A percentile compares a stretch with the other conserved stretches of the same genome.
Evolutionary conservation across 148 eudicot genomes (phyloP).

Genomic region (Cornus florida): DNA sequence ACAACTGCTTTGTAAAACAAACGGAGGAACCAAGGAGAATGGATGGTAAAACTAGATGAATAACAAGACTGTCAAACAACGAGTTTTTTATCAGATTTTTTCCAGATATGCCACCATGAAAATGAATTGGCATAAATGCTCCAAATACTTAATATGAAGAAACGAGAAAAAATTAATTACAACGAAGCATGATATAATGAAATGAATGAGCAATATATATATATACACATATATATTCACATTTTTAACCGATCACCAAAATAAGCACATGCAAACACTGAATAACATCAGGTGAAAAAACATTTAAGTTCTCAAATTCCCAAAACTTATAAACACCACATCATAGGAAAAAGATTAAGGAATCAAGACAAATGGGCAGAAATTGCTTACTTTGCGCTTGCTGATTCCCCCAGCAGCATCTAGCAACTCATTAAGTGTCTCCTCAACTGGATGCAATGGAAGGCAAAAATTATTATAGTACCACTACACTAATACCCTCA

Average conservation of each 20-base stretch:
- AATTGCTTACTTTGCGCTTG: constrained; percentile 70
- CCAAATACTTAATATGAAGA: neutral
- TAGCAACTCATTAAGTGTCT: constrained; percentile 81
- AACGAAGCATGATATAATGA: neutral
- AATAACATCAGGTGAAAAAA: neutral
- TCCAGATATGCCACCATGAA: neutral
- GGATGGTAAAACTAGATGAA: neutral
- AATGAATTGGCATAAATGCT: neutral
- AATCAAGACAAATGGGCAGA: neutral
- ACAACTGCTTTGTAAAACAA: neutral
- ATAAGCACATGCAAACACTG: neutral
- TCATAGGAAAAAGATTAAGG: neutral
- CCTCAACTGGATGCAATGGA: constrained; percentile 63
- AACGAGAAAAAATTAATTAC: neutral
- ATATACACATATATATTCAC: too few species aligned
- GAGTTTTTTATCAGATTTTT: neutral
- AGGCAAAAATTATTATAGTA: neutral
- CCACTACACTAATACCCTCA: neutral
- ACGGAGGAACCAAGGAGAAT: neutral
- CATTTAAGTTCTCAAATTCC: neutral
- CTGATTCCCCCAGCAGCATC: constrained; percentile 88
- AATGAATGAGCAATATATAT: neutral
- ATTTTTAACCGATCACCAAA: neutral
- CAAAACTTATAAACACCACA: neutral
- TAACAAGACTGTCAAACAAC: neutral